Evolutionary conservation across 768 basidiomycete genomes (phyloP).

Genomic region (Collybia mongolica): DNA sequence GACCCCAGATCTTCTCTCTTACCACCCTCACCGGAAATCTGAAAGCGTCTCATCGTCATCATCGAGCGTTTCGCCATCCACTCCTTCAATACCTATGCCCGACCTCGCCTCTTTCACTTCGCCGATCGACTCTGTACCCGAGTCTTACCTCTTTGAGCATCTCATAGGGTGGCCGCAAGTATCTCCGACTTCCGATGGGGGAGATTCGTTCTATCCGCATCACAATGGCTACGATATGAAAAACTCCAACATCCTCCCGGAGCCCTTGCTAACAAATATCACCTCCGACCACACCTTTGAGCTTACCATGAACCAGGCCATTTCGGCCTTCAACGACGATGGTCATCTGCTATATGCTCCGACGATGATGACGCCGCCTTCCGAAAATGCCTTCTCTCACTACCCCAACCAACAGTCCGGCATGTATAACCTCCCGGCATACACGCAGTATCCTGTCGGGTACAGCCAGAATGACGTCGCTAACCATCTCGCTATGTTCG

Average conservation of each 20-base stretch:
- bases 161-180: conserved; percentile 21
- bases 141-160: conserved; percentile 20
- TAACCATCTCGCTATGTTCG: conserved; percentile 32
- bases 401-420: conserved; percentile 5
- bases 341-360: conserved; percentile 20
- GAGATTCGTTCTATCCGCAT: conserved; percentile 15
- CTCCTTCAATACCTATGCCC: conserved; percentile 24
- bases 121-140: conserved; percentile 16
- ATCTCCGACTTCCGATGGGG: conserved; percentile 13
- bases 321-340: conserved; percentile 28
- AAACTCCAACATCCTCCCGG: conserved; percentile 17
- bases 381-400: conserved; percentile 6
- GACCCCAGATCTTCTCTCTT: conserved; percentile 30
- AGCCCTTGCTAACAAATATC: conserved; percentile 19
- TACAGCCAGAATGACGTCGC: conserved; percentile 25
- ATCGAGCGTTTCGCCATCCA: conserved; percentile 40
- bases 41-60: conserved; percentile 38
- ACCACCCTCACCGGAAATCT: conserved; percentile 28
- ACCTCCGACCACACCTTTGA: conserved; percentile 29
- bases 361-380: conserved; percentile 2
- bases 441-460: conserved; percentile 26
- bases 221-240: conserved; percentile 16
- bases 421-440: conserved; percentile 18
- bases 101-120: conserved; percentile 21
- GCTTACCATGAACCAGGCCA: conserved; percentile 27